Evolutionary conservation across 2,329 filamentous ascomycete genomes (phyloP), one percentile per base, ranked within the genome.

Genomic region (Colletotrichum sojae): DNA sequence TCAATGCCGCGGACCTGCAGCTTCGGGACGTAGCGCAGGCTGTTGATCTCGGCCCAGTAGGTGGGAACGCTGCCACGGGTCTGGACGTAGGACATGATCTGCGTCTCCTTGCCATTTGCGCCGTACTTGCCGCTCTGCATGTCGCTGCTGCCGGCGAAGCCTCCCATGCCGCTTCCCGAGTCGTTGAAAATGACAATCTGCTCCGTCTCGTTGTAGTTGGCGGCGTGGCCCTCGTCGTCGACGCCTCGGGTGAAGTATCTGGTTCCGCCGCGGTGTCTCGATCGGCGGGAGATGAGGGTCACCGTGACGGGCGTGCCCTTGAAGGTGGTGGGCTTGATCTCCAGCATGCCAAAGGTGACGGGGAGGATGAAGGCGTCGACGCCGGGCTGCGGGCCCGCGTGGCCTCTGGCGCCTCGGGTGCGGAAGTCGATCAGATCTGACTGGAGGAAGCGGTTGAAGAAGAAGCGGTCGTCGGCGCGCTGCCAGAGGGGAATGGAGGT

Each of bases 201-300:
- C 78, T 99, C 96, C 0, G 96, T 98, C 85, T 99, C 96, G 78
- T 99, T 99, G 86, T 95, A 99, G 80, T 99, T 99, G 73, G 96
- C 94, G n/a, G 96, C 96, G 78, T 98, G 90, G 25, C 96, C 96
- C 71, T 96, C 87, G 73, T 97, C 95, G 77, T 99, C 95, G 54
- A 98, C 90, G 59, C 96, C 96, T 72, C 96, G 91, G 2, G 96
- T 97, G 78, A 99, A 96, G 82, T 98, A 98, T 77, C 97, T 88
- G 16, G 96, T 98, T 52, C 96, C 96, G 43, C 91, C 95, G 71
- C 95, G 90, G 80, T 96, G 91, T 73, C 97, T 89, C 22, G 95
- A 97, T 74, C 96, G 90, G 71, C 96, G 89, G 27, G 95, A 97
- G 75, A 98, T 95, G 58, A 99, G 88, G 45, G 91, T 89, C 73